Evolutionary conservation across 805 yeast genomes (phyloP).

Genomic region (Candida anglica): DNA sequence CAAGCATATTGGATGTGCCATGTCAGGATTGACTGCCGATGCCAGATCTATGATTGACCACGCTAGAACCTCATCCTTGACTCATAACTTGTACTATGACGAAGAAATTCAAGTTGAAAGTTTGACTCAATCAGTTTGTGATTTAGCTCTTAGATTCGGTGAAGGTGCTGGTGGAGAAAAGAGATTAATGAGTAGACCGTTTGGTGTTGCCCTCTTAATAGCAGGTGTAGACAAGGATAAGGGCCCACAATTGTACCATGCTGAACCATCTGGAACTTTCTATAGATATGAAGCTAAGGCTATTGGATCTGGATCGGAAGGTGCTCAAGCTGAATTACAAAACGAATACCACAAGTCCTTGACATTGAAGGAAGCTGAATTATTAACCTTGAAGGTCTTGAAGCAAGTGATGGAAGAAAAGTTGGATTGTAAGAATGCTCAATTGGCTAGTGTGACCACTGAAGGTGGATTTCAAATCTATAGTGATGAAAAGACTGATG

Average conservation of each 20-base stretch:
- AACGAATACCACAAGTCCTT: conserved; percentile 93
- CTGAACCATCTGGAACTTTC: conserved; percentile 99
- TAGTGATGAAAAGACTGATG: conserved; percentile 76
- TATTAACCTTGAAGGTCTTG: conserved; percentile 79
- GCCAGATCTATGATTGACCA: conserved; percentile 99
- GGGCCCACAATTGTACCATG: conserved; percentile 95
- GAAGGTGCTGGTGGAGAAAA: conserved; percentile 97
- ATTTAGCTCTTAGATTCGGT: conserved; percentile 92
- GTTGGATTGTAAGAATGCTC: conserved; percentile 91
- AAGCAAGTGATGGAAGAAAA: conserved; percentile 99
- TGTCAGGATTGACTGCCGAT: conserved; percentile 98
- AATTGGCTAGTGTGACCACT: conserved; percentile 86
- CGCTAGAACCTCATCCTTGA: conserved; percentile 85
- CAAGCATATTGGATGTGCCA: conserved; percentile 93
- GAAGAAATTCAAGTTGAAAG: conserved; percentile 91
- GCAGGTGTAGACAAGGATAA: conserved; percentile 92
- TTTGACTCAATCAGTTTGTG: conserved; percentile 94
- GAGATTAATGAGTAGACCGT: conserved; percentile 94
- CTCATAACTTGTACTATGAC: conserved; percentile 86
- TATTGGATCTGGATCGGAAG: conserved; percentile 97
- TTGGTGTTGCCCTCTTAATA: conserved; percentile 94
- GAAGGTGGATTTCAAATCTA: conserved; percentile 85
- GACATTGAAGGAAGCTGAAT: conserved; percentile 89
- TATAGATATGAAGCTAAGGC: conserved; percentile 98
- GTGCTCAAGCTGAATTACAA: conserved; percentile 97